A percentile compares a stretch with the other conserved stretches of the same genome.
Evolutionary conservation across 257 asterid species (phyloP).

Genomic region (Henckelia pumila): DNA sequence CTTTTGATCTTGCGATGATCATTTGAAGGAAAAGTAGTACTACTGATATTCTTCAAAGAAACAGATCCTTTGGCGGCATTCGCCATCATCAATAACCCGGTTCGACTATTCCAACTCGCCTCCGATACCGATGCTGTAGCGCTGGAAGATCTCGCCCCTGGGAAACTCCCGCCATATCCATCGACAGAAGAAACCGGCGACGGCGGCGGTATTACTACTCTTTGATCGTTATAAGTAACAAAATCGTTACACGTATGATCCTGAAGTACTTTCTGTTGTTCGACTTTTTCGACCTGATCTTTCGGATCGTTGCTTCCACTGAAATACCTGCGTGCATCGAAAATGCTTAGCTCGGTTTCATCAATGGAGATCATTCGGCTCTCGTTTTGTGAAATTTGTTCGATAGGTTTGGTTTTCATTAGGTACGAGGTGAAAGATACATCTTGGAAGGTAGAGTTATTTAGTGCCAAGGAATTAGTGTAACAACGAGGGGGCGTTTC

Average conservation of each 20-base stretch:
- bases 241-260: constrained; percentile 24
- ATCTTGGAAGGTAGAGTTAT: constrained; percentile 10
- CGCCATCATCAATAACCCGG: constrained; percentile 51
- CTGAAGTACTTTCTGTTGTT: too few relatives aligned
- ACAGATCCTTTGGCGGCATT: too few relatives aligned
- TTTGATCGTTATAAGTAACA: constrained; percentile 17
- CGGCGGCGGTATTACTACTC: too few relatives aligned
- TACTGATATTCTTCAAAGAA: too few relatives aligned
- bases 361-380: constrained; percentile 19
- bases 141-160: constrained; percentile 46
- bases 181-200: constrained; percentile 59
- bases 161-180: constrained; percentile 43
- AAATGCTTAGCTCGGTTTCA: constrained; percentile 72
- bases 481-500: too few relatives aligned
- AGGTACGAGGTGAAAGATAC: constrained; percentile 58
- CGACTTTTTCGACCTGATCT: constrained; percentile 18
- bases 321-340: constrained; percentile 82
- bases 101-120: constrained; percentile 91
- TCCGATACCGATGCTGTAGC: constrained; percentile 75
- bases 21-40: constrained; percentile 23
- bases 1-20: constrained; percentile 29
- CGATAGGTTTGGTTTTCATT: constrained; percentile 26
- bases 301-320: constrained; percentile 44
- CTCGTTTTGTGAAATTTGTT: constrained; percentile 18
- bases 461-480: constrained; percentile 34